Percentiles rank a stretch among this genome's conserved stretches.
These are phyloP conservation scores for Toxoplasma gondii DNA, from an alignment of 169 alveolate species.

Conservation along the genomic window DNA sequence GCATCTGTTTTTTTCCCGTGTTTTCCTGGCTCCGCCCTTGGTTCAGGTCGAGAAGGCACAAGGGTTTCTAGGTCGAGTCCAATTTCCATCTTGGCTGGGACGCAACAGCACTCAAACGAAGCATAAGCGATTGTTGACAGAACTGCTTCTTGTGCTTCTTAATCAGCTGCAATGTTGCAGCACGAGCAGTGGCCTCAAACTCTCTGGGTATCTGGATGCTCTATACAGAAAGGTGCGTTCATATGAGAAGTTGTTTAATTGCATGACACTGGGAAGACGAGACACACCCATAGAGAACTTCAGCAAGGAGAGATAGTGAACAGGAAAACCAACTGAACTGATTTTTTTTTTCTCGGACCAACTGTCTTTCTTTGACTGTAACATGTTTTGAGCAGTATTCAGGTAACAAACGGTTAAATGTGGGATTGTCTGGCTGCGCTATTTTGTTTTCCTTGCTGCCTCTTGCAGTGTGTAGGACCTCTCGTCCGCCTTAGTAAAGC, in stretches of 20 bases:
- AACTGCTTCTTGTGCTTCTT: slow-evolving; percentile 9
- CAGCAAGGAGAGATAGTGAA: not conserved
- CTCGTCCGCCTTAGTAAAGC: not conserved
- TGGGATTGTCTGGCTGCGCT: too few species aligned
- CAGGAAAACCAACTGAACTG: not conserved
- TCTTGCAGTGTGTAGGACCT: not conserved
- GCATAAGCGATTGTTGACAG: slow-evolving; percentile 23
- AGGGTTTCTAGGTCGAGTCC: slow-evolving; percentile 29
- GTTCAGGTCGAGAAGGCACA: not conserved
- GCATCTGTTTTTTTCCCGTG: too few species aligned
- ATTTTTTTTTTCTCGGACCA: too few species aligned
- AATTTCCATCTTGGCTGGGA: slow-evolving; percentile 54
- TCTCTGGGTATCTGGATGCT: slow-evolving; percentile 41
- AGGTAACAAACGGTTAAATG: too few species aligned
- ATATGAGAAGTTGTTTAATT: not conserved
- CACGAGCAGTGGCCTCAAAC: slow-evolving; percentile 15
- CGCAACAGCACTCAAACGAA: slow-evolving; percentile 46
- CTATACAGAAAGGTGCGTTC: not conserved
- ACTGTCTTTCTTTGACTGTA: too few species aligned
- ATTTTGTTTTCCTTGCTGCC: too few species aligned
- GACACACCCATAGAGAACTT: not conserved
- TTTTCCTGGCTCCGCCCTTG: not conserved
- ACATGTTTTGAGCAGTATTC: too few species aligned
- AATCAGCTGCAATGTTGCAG: not conserved
- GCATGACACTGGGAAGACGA: not conserved